These are phyloP conservation scores for Durio zibethinus DNA, from an alignment of 345 rosid species.

Conservation along the genomic window DNA sequence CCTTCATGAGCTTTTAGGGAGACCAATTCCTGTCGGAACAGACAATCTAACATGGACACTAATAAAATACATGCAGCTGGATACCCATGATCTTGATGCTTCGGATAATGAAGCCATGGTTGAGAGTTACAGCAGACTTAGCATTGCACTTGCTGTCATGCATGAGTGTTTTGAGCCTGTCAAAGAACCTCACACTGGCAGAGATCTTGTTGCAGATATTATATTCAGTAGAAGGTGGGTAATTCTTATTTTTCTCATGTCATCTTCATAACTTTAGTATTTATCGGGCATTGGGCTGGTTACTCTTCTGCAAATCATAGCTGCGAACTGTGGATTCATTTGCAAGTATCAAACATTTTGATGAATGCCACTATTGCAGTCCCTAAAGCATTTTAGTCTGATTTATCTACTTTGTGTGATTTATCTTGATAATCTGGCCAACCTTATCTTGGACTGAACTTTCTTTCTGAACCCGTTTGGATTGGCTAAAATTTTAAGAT, in stretches of 20 bases:
- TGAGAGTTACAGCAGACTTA: constrained; percentile 60
- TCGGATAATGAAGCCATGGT: constrained; percentile 37
- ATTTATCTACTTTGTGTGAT: background rate
- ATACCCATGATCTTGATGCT: constrained; percentile 27
- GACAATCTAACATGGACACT: constrained; percentile 72
- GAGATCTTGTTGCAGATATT: constrained; percentile 70
- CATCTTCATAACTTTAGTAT: background rate
- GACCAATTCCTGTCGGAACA: constrained; percentile 49
- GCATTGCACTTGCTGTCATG: constrained; percentile 68
- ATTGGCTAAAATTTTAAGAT: background rate
- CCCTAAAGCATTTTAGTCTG: background rate
- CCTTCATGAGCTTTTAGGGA: constrained; percentile 59
- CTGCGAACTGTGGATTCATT: background rate
- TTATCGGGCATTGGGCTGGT: background rate
- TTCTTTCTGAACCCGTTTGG: background rate
- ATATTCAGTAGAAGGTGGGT: constrained; percentile 69
- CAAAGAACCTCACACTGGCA: constrained; percentile 41
- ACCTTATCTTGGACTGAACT: background rate
- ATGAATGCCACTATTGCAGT: background rate
- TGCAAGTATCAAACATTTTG: background rate
- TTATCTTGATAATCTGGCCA: background rate
- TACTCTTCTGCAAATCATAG: background rate
- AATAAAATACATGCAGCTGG: constrained; percentile 35
- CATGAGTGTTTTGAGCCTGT: constrained; percentile 85
- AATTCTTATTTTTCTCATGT: constrained; percentile 16